Base-by-base conservation (phyloP, 768 basidiomycete genomes). In the Hericium rajendrae region DNA sequence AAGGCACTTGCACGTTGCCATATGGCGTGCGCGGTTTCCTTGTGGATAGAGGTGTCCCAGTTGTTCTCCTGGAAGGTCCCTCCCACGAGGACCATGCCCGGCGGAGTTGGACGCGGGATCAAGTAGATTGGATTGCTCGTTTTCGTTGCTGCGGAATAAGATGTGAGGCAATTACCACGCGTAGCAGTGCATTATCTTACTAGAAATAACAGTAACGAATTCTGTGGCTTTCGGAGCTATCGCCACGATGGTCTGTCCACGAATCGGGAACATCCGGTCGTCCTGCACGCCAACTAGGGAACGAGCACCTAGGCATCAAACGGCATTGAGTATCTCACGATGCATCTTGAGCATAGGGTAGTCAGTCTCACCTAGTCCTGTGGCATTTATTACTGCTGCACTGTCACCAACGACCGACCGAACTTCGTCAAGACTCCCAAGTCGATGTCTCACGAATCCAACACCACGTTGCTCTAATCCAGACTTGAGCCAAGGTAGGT, bases 221-320 rank as follows among this genome's bases (percentile, higher is more conserved):
- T 75, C 72, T 48, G 72, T 76, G 48, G 90, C 73, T 71, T 79
- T 77, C 0, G 88, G 85, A 2, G 89, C 88, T 40, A 80, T 70
- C 20, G 94, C 75, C 16, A 93, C 68, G 9, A 94, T 83, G 0
- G 89, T 86, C 71, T 95, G 94, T 8, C 93, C 93, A 48, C 91
- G 77, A 60, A 93, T 79, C 0, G 93, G 91, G 66, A 81, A 83
- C 22, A 93, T 72, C 22, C 72, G 73, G 57, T 76, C 75, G 68
- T 97, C 94, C 65, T 93, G 85, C 2, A 94, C 82, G 5, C 92
- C 93, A 12, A 88, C 80, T 46, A 95, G 75, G 37, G 81, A 83
- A 52, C 81, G 76, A 9, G 91, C 83, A 3, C 86, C 87, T 78
- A 53, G 11, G 18, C 48, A 9, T 16, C 41, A 38, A 32, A 22